Evolutionary conservation across 2,329 filamentous ascomycete species (phyloP), one percentile per base, ranked within the genome.

Genomic region (Fusarium euwallaceae): DNA sequence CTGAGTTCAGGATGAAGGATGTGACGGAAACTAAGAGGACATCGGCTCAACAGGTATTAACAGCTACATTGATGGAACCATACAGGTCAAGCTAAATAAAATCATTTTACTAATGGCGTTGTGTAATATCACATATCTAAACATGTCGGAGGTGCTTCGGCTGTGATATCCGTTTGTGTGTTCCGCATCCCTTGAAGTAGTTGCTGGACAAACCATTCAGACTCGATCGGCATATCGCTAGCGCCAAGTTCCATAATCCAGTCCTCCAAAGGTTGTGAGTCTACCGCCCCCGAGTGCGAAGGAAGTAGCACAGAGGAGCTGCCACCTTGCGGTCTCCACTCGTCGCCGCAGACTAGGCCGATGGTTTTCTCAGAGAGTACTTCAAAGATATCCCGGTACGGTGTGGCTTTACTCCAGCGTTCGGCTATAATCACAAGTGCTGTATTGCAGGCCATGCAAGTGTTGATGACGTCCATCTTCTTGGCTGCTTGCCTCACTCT

Each of bases 361-460:
- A 81, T 78, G 1, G 79, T 81, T 6, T 72, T 63, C 39, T 79
- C 72, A 0, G 80, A 79, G n/a, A 81, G 69, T 1, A 75, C 37
- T 64, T 82, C 80, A 32, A 82, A 82, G 0, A 81, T 80, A 55
- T 83, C 80, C 5, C 82, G 75, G 67, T 82, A 83, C 0, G 80
- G 64, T 1, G 78, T 76, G 0, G 82, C 81, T 22, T 76, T 61
- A n/a, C 64, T 79, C 81, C 81, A 83, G 17, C 81, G 66, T 61
- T 83, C 80, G 5, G 82, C 81, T 11, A 83, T 81, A 45, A 84
- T 82, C 37, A 82, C 76, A 8, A 83, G 76, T 1, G 81, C 79
- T 2, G 77, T 82, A 29, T 75, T 81, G 69, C 82, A 83, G 2
- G 80, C 81, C 75, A 80, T 82, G 66, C 81, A 83, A 0, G 81